Conservation (phyloP, 352 stramenopile species). For the Thraustotheca clavata region DNA sequence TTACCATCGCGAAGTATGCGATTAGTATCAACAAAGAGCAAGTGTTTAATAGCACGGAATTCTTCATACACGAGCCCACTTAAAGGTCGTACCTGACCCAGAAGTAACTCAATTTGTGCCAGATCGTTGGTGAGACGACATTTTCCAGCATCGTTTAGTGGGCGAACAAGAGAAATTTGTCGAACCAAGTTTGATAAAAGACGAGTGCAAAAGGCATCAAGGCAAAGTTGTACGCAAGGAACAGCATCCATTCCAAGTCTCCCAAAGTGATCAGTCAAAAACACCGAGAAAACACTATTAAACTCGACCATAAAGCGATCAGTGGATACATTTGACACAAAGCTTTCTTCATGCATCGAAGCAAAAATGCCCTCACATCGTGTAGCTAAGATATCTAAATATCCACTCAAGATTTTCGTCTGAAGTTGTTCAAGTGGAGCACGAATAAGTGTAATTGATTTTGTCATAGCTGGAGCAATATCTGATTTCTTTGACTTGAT, state of each 20-base stretch:
- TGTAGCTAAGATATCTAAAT: constrained; percentile 51
- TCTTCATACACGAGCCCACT: constrained; percentile 54
- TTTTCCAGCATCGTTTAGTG: constrained; percentile 68
- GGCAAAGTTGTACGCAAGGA: constrained; percentile 32
- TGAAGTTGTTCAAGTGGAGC: constrained; percentile 45
- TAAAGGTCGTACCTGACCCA: background rate
- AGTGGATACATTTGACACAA: constrained; percentile 27
- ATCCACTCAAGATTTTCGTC: constrained; percentile 54
- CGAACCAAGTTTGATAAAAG: constrained; percentile 73
- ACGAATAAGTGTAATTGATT: constrained; percentile 24
- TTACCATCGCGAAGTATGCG: constrained; percentile 54
- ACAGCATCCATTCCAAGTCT: constrained; percentile 32
- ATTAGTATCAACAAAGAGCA: constrained; percentile 68
- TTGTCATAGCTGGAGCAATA: background rate
- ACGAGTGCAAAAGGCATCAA: constrained; percentile 58
- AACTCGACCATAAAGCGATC: constrained; percentile 80
- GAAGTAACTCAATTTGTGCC: constrained; percentile 69
- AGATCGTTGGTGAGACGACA: constrained; percentile 76
- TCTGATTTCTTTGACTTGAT: constrained; percentile 32
- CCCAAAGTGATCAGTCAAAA: constrained; percentile 69
- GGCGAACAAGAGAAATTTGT: constrained; percentile 59
- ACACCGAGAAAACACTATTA: constrained; percentile 40
- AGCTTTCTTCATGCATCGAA: constrained; percentile 83
- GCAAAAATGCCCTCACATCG: constrained; percentile 54
- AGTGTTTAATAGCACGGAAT: constrained; percentile 66